Evolutionary conservation across 1,284 basidiomycete genomes (phyloP), one percentile per base, ranked within the genome.

Genomic region (Sporisorium iseilematis-ciliati): DNA sequence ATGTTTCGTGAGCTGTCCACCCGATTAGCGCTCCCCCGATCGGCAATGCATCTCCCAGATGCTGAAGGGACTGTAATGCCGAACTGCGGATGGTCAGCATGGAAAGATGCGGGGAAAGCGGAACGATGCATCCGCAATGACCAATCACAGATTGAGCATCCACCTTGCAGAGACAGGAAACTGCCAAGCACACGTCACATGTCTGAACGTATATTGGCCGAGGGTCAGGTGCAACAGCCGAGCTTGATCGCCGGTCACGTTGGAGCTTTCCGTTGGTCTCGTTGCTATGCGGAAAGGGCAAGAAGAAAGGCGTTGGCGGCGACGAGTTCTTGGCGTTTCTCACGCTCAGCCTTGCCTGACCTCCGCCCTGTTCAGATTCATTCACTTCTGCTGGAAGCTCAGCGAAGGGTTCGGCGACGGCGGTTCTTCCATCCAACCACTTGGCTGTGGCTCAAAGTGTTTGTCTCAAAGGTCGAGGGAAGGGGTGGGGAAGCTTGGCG

Each of bases 301-400:
- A 46, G 16, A 33, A 16, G 18, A 26, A 26, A 43, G n/a, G n/a
- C n/a, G n/a, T n/a, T 6, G 41, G 16, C 14, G 21, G 31, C 25
- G 7, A 29, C n/a, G n/a, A 21, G 21, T 29, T 46, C 31, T 56
- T 56, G 54, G 54, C 54, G 12, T 56, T 33, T 56, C 43, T 56
- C 54, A 46, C 43, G 43, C 33, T n/a, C 40, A 23, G 26, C 45
- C n/a, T 45, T 33, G 41, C 31, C 53, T 43, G 7, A 29, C 33
- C 2, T 10, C 10, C 10, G 21, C 4, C 20, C 23, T 7, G 31
- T 51, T 14, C n/a, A 18, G 48, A 33, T 14, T 26, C 18, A 31
- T 8, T 7, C n/a, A n/a, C n/a, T n/a, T n/a, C 26, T 6, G 26
- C 25, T n/a, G 29, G 25, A 21, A 21, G 18, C n/a, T 21, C n/a